Evolutionary conservation across 139 green algal species (phyloP).

Genomic region (Micractinium sp.): DNA sequence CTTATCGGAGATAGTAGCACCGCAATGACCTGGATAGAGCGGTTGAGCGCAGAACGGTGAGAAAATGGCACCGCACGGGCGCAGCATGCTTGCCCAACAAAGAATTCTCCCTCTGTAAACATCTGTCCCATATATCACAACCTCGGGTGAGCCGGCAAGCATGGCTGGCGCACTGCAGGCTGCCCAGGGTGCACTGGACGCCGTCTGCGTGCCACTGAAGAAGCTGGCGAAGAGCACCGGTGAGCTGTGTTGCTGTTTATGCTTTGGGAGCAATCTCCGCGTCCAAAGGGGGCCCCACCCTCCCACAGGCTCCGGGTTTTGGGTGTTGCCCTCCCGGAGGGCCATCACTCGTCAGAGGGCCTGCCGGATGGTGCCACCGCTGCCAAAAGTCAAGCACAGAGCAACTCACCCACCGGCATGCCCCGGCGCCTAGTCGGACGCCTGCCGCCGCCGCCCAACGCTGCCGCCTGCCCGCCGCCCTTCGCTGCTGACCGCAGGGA

Average conservation of each 20-base stretch:
- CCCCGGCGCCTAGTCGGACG: background rate
- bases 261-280: too few relatives aligned
- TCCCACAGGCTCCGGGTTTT: background rate
- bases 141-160: background rate
- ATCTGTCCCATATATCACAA: background rate
- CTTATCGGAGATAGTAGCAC: too few relatives aligned
- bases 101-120: too few relatives aligned
- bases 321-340: too few relatives aligned
- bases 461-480: background rate
- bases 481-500: constrained; percentile 70
- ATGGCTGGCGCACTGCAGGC: background rate
- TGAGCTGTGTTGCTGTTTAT: background rate
- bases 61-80: too few relatives aligned
- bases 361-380: background rate
- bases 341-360: too few relatives aligned
- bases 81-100: too few relatives aligned
- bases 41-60: too few relatives aligned
- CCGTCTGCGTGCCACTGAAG: background rate
- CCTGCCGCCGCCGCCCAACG: background rate
- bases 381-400: background rate
- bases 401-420: background rate
- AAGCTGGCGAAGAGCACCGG: constrained; percentile 7
- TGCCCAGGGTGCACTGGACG: background rate
- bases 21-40: too few relatives aligned
- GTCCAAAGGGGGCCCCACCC: too few relatives aligned